Conservation (phyloP, 129 eudicot species). For the Centrapalus pauciflorus region DNA sequence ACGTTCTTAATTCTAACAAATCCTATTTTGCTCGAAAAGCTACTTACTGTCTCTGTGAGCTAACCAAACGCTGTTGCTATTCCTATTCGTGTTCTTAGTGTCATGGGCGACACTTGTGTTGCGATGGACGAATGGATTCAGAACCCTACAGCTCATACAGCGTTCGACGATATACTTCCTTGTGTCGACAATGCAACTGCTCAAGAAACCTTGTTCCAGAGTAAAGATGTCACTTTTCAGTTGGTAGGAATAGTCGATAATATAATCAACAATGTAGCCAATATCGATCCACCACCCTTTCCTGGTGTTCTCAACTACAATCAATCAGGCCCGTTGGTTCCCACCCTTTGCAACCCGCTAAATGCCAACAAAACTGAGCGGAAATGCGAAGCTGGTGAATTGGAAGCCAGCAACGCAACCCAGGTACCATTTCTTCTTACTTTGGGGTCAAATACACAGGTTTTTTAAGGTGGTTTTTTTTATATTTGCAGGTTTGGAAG, state of each 20-base stretch:
- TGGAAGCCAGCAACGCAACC: slow-evolving; percentile 49
- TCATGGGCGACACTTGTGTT: slow-evolving; percentile 78
- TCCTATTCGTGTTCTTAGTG: slow-evolving; percentile 27
- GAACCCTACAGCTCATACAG: slow-evolving; percentile 71
- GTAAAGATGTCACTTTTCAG: slow-evolving; percentile 67
- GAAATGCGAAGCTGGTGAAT: slow-evolving; percentile 48
- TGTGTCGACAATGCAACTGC: slow-evolving; percentile 76
- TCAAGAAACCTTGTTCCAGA: slow-evolving; percentile 47
- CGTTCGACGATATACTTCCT: slow-evolving; percentile 74
- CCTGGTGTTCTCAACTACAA: slow-evolving; percentile 43
- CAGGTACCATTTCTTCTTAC: slow-evolving; percentile 38
- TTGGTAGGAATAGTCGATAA: slow-evolving; percentile 52
- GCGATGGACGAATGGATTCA: slow-evolving; percentile 83
- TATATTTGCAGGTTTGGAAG: slow-evolving; percentile 63
- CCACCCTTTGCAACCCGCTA: slow-evolving; percentile 68
- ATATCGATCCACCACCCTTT: slow-evolving; percentile 35
- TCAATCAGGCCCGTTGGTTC: slow-evolving; percentile 88
- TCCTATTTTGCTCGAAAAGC: slow-evolving; percentile 3
- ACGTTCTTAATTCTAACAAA: slow-evolving; percentile 28
- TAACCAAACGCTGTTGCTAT: slow-evolving; percentile 17
- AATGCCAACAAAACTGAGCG: slow-evolving; percentile 51
- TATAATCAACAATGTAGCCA: slow-evolving; percentile 55
- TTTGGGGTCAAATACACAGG: not conserved
- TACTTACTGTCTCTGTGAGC: not conserved
- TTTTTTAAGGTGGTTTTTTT: not conserved